Base-by-base conservation (phyloP, 352 stramenopile species). In the Pythium aristosporum region DNA sequence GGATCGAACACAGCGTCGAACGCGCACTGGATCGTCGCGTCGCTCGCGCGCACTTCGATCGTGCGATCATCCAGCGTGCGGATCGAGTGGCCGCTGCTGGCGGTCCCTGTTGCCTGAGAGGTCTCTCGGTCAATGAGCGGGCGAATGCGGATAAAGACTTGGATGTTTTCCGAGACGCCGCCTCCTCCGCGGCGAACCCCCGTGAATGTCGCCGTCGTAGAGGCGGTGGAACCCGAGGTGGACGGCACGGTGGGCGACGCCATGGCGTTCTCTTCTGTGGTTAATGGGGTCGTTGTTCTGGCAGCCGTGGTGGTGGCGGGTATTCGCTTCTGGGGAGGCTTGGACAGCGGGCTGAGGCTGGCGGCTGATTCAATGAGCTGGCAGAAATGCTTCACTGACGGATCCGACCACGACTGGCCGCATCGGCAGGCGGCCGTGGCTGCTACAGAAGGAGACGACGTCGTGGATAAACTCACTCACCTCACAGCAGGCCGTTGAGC, bases 1-100 rank as follows among this genome's bases (percentile, higher is more conserved):
- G 82, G 76, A 49, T 90, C 84, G 50, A 93, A 94, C 18, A 95
- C 85, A 4, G 83, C 83, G 54, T 95, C 86, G 54, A 92, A 95
- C 41, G 72, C 71, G 59, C 84, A 95, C 48, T 88, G 90, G 61
- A 94, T 85, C 5, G 77, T 89, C 11, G 76, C 71, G 34, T 94
- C 85, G 30, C 68, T 59, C 20, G 83, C 88, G 15, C 82, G 73
- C 2, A 94, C 82, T 71, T 94, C 85, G 36, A 94, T 91, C 0
- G 81, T 94, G 34, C 56, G 36, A 57, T 73, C 67, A 37, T 73
- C 67, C 23, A 73, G 32, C 8, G 61, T 66, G 8, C 67, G 67
- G 37, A 73, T 62, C 34, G 67, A 73, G 16, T 68, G 67, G 15
- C 53, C 12, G 57, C 39, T 18, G 18, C 39, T n/a, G 21, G 50